Evolutionary conservation across 345 rosid species (phyloP).

Genomic region (Gossypium turneri): DNA sequence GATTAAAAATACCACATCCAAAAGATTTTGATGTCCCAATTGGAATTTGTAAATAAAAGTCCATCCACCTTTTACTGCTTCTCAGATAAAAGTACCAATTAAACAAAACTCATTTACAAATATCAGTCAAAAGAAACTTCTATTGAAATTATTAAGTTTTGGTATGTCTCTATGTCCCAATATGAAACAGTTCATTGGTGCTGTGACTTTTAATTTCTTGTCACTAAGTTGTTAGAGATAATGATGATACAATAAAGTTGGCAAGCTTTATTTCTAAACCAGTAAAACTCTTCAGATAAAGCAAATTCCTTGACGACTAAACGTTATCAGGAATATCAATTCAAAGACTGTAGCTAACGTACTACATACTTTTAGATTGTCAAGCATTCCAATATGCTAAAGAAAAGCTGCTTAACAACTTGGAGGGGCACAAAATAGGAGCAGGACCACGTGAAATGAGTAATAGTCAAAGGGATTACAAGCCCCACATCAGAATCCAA

Average conservation of each 20-base stretch:
- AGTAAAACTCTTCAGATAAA: neutral
- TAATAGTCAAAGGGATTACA: neutral
- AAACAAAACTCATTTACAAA: neutral
- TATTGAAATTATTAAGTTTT: neutral
- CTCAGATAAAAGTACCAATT: neutral
- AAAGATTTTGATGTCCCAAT: neutral
- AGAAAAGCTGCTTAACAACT: neutral
- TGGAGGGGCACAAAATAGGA: neutral
- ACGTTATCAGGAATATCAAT: neutral
- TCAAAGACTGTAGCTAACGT: neutral
- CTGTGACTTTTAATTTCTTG: neutral
- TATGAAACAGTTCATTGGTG: neutral
- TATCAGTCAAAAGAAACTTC: neutral
- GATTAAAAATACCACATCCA: neutral
- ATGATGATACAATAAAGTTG: neutral
- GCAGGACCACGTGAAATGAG: neutral
- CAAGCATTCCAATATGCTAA: neutral
- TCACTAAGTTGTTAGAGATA: neutral
- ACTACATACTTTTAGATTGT: neutral
- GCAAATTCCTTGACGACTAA: neutral
- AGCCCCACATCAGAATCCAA: slow-evolving; percentile 7
- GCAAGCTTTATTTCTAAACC: neutral
- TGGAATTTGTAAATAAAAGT: neutral
- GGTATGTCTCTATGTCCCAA: neutral
- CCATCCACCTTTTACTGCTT: neutral